Evolutionary conservation across 2,329 filamentous ascomycete species (phyloP).

Genomic region (Trichocomaceae sp.): DNA sequence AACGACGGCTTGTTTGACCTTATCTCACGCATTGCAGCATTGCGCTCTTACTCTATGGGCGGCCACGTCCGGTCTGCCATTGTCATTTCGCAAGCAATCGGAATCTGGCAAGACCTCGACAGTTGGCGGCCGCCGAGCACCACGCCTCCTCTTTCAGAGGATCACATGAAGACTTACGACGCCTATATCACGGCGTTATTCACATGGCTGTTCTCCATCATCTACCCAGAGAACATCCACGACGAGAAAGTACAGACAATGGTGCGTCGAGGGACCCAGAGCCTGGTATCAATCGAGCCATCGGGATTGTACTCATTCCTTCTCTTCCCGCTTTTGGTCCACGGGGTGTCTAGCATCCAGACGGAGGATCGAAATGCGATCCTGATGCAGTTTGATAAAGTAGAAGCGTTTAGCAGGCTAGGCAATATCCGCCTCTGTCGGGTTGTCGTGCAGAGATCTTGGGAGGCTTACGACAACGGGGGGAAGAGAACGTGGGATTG

Average conservation of each 20-base stretch:
- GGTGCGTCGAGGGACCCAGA: neutral
- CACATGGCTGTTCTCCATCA: neutral
- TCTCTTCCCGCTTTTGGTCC: neutral
- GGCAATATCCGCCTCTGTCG: conserved; percentile 11
- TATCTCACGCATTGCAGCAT: neutral
- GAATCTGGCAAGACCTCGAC: neutral
- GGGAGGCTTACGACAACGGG: neutral
- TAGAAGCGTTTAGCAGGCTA: neutral
- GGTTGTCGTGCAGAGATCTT: neutral
- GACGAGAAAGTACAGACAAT: neutral
- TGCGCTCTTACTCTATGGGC: neutral
- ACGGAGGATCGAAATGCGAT: neutral
- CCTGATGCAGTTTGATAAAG: neutral
- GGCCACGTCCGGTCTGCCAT: neutral
- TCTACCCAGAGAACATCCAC: neutral
- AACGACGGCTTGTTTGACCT: neutral
- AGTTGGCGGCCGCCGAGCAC: neutral
- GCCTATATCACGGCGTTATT: neutral
- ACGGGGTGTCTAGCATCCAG: neutral
- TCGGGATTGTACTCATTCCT: neutral
- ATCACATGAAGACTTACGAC: neutral
- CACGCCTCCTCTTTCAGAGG: neutral
- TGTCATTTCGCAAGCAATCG: neutral
- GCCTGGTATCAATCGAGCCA: neutral
- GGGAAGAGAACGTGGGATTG: neutral